Base-by-base conservation (phyloP, 495 filamentous ascomycete genomes). In the Parmelia sp. region DNA sequence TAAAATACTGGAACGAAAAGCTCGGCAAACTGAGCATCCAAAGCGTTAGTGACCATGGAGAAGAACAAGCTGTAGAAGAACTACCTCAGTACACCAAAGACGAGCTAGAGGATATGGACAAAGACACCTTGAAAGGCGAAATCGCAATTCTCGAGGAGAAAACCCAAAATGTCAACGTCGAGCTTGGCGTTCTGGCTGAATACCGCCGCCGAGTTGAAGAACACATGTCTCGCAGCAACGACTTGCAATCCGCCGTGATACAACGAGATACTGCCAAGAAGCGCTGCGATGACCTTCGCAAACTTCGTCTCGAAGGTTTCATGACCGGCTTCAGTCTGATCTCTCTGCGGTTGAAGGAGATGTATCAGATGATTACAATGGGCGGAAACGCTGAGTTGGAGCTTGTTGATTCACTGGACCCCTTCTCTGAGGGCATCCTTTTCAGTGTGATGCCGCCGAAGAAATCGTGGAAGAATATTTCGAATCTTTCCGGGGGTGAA, bases 351-450 rank as follows among this genome's bases (percentile, higher is more conserved):
- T 80, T 98, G 61, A 98, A 98, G 79, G 94, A 98, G 75, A 98
- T 98, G 94, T 98, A 98, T 78, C 94, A 97, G 75, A 97, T 98
- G 94, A 98, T 98, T 75, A 98, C 94, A 35, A 98, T 98, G 94
- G 94, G 94, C 65, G 94, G 94, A 49, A 98, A 98, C 70, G 94
- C 94, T 11, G 95, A 97, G 79, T 81, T 98, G 19, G 94, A 98
- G 73, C 85, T 98, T 35, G 94, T 98, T 27, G 94, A 98, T 75
- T 90, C 86, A 2, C 79, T 98, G 6, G 94, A 98, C 75, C 94
- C 94, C 6, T 98, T 98, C 80, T 91, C 90, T 8, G 94, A 98
- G 72, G 94, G 94, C 10, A 97, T 98, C 63, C 75, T 97, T 42
- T 98, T 98, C 76, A 90, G 86, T 58, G 94, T 98, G 61, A 98